Evolutionary conservation across 2,329 filamentous ascomycete genomes (phyloP).

Genomic region (Sporothrix brasiliensis): DNA sequence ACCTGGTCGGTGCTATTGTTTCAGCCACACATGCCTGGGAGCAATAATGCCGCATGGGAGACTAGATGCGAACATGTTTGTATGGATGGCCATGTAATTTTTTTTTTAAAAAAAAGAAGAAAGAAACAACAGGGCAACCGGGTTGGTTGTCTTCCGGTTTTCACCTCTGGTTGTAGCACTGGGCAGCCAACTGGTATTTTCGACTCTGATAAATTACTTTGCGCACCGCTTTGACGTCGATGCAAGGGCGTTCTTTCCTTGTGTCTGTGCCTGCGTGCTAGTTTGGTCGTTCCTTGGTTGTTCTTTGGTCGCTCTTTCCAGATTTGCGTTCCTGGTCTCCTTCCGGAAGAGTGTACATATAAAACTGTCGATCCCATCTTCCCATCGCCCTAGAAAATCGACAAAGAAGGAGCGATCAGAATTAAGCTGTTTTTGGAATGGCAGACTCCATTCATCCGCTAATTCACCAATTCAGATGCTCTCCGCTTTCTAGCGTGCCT

Average conservation of each 20-base stretch:
- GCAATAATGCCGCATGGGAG: neutral
- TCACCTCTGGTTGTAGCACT: neutral
- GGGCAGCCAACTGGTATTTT: too few species aligned
- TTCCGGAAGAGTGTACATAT: too few species aligned
- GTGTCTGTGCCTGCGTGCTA: neutral
- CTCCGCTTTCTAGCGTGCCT: slow-evolving; percentile 17
- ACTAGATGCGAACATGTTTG: neutral
- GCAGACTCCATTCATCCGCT: slow-evolving; percentile 6
- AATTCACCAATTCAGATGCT: neutral
- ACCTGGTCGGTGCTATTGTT: neutral
- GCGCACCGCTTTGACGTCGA: neutral
- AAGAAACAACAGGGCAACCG: slow-evolving; percentile 8
- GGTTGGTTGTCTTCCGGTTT: neutral
- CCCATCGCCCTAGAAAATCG: slow-evolving; percentile 5
- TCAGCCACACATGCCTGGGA: neutral
- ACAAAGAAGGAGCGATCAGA: neutral
- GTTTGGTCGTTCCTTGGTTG: neutral
- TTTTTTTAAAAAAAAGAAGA: too few species aligned
- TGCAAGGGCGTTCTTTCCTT: neutral
- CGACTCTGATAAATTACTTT: too few species aligned
- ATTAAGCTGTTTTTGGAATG: slow-evolving; percentile 16
- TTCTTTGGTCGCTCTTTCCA: neutral
- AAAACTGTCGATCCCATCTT: slow-evolving; percentile 11
- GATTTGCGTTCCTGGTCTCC: neutral
- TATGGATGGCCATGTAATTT: neutral